Conservation (phyloP, 2,329 filamentous ascomycete genomes). For the Coniochaeta sp. region DNA sequence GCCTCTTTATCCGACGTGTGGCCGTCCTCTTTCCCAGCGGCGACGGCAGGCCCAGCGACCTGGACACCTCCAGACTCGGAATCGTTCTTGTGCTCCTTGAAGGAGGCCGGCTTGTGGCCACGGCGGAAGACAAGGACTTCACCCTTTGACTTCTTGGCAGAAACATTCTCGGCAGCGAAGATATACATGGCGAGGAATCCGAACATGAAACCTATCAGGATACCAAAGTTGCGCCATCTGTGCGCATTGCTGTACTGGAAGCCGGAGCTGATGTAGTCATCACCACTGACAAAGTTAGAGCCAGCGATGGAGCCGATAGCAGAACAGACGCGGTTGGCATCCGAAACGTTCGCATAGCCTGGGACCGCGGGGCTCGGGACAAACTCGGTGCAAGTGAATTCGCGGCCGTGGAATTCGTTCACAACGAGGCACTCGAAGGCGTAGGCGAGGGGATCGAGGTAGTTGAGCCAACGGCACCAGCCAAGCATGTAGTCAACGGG, state of each 20-base stretch:
- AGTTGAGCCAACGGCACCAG: constrained; percentile 81
- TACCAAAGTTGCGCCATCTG: constrained; percentile 66
- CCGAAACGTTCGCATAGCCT: constrained; percentile 26
- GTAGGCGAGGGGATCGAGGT: constrained; percentile 72
- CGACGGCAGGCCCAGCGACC: constrained; percentile 36
- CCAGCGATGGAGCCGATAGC: constrained; percentile 52
- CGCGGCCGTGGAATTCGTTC: constrained; percentile 68
- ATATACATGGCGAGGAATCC: constrained; percentile 57
- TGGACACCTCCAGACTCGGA: constrained; percentile 42
- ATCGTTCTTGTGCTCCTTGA: constrained; percentile 56
- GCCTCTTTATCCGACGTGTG: constrained; percentile 26
- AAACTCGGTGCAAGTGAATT: constrained; percentile 45
- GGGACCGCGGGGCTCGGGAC: constrained; percentile 31
- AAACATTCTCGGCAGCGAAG: constrained; percentile 56
- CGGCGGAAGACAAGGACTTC: constrained; percentile 70
- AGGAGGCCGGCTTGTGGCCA: constrained; percentile 52
- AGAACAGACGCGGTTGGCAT: constrained; percentile 45
- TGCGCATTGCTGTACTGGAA: constrained; percentile 52
- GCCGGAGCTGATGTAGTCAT: constrained; percentile 43
- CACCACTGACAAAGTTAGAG: constrained; percentile 43
- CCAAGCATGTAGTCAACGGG: constrained; percentile 62
- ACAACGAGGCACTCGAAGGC: constrained; percentile 74
- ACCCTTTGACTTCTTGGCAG: constrained; percentile 63
- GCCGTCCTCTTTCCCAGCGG: constrained; percentile 25
- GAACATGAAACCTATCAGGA: constrained; percentile 57